Conservation (phyloP, 2,329 filamentous ascomycete species). For the Fusarium cicatricum region DNA sequence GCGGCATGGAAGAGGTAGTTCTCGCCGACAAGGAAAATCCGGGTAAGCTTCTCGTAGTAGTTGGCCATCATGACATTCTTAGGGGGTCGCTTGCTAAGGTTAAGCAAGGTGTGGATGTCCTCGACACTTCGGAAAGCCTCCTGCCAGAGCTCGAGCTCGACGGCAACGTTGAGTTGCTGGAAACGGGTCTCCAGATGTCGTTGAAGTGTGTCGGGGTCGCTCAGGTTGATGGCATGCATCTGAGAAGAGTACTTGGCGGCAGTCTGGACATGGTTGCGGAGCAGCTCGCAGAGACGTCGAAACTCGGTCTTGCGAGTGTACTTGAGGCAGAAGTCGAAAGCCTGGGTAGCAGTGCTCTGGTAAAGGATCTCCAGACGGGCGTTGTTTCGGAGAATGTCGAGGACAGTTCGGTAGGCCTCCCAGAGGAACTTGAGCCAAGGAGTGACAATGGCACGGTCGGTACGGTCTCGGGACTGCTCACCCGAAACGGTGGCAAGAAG, state of each 20-base stretch:
- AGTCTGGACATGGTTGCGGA: constrained; percentile 98
- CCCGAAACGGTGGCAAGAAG: constrained; percentile 97
- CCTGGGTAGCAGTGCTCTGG: constrained; percentile 96
- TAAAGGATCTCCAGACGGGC: constrained; percentile 97
- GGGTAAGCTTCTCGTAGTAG: constrained; percentile 99
- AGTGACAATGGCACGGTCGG: constrained; percentile 96
- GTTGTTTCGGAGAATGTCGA: constrained; percentile 99
- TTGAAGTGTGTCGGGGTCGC: constrained; percentile 95
- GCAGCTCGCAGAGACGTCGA: constrained; percentile 95
- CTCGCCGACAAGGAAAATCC: constrained; percentile 98
- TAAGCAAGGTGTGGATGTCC: constrained; percentile 97
- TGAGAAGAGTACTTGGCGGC: constrained; percentile 98
- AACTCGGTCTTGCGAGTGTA: constrained; percentile 99
- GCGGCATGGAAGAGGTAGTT: constrained; percentile 99
- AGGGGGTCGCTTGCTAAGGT: constrained; percentile 94
- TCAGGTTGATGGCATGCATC: constrained; percentile 99
- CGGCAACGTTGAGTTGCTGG: constrained; percentile 97
- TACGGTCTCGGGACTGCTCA: constrained; percentile 96
- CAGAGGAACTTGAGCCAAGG: constrained; percentile 99
- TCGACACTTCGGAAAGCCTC: constrained; percentile 99
- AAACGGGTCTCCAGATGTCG: constrained; percentile 98
- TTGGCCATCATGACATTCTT: constrained; percentile 99
- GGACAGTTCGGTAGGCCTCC: constrained; percentile 98
- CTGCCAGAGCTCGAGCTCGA: constrained; percentile 98
- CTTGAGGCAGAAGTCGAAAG: constrained; percentile 98